Evolutionary conservation across 495 filamentous ascomycete genomes (phyloP).

Genomic region (Parmelia sp.): DNA sequence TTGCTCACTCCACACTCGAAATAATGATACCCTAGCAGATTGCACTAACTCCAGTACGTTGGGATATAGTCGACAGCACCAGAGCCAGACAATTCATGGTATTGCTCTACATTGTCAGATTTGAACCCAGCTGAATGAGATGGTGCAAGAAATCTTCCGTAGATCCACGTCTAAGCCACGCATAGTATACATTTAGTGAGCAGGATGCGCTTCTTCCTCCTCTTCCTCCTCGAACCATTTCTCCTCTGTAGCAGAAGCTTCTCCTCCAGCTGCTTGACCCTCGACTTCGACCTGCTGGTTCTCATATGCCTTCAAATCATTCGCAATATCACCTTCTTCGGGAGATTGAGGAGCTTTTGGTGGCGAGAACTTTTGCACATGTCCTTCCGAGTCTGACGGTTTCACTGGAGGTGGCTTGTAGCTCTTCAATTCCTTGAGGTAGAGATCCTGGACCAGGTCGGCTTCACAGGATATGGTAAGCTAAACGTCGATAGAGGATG

Average conservation of each 20-base stretch:
- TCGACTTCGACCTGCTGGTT: constrained; percentile 87
- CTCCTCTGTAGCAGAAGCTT: constrained; percentile 53
- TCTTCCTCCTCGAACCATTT: constrained; percentile 67
- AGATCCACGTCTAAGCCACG: background rate
- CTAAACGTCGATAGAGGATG: background rate
- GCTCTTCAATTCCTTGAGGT: constrained; percentile 85
- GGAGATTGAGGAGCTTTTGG: constrained; percentile 78
- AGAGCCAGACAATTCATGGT: background rate
- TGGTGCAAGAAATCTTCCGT: background rate
- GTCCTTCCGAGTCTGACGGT: constrained; percentile 76
- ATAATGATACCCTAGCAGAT: background rate
- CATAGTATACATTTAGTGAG: constrained; percentile 20
- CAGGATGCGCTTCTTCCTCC: constrained; percentile 40
- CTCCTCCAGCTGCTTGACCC: constrained; percentile 60
- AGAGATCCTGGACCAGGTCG: constrained; percentile 94
- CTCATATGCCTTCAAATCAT: constrained; percentile 89
- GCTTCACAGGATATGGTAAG: constrained; percentile 44
- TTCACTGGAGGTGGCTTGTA: constrained; percentile 86
- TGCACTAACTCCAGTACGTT: background rate
- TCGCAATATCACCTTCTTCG: constrained; percentile 85
- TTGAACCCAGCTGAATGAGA: too few species aligned
- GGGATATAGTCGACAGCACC: background rate
- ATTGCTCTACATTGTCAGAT: background rate
- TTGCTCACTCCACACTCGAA: background rate
- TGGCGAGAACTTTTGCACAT: constrained; percentile 78